Conservation (phyloP, 768 basidiomycete species). For the Mycena sanguinolenta region DNA sequence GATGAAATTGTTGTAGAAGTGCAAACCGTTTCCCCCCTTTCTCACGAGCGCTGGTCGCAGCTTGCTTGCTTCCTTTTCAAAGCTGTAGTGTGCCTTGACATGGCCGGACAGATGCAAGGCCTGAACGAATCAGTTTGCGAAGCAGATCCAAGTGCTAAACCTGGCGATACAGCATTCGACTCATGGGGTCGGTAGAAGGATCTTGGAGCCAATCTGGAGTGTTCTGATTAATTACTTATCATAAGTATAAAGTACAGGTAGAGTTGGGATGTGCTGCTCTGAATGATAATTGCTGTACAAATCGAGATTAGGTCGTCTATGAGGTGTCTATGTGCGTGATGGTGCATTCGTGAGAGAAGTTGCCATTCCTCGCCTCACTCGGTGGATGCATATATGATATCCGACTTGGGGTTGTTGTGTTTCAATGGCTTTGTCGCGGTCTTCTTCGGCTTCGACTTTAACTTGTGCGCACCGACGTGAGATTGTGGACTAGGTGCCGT, state of each 20-base stretch:
- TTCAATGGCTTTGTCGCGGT: not conserved
- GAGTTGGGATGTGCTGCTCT: conserved; percentile 4
- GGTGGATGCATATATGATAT: not conserved
- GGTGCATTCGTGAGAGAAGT: too few relatives aligned
- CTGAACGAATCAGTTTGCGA: too few relatives aligned
- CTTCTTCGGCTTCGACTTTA: conserved; percentile 1
- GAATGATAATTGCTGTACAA: not conserved
- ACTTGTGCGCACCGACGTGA: not conserved
- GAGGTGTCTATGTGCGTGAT: not conserved
- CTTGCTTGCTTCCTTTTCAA: too few relatives aligned
- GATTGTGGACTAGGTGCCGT: not conserved
- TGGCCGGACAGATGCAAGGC: too few relatives aligned
- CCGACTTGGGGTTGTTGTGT: not conserved
- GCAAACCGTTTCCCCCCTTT: too few relatives aligned
- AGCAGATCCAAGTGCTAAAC: not conserved
- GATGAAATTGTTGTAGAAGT: conserved; percentile 21
- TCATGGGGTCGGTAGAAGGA: not conserved
- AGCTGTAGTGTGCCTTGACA: too few relatives aligned
- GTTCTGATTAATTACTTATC: not conserved
- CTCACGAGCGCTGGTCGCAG: too few relatives aligned
- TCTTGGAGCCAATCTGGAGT: not conserved
- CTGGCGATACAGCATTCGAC: not conserved
- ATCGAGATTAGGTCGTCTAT: conserved; percentile 11
- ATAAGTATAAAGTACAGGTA: not conserved
- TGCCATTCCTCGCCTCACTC: conserved; percentile 1